Conservation (phyloP, 2,329 filamentous ascomycete genomes). For the Exophiala alcalophila region DNA sequence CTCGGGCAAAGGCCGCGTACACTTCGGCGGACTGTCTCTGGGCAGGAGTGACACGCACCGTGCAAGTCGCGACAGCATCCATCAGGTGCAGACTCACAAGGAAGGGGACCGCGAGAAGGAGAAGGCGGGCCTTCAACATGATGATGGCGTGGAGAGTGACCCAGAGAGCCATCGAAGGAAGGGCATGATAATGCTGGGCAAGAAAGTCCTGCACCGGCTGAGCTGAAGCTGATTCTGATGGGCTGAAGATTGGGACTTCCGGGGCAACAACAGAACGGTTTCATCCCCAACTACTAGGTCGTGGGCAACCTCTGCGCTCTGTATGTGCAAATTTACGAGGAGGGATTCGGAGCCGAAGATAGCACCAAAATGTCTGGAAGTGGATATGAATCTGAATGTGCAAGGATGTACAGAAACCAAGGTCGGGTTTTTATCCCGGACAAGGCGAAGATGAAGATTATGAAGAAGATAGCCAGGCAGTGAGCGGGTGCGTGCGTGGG, state of each 20-base stretch:
- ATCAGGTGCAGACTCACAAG: not conserved
- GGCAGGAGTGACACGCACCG: slow-evolving; percentile 10
- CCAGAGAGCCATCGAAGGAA: slow-evolving; percentile 34
- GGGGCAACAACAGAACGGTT: slow-evolving; percentile 48
- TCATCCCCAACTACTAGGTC: too few species aligned
- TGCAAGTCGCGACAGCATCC: not conserved
- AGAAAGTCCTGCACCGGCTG: slow-evolving; percentile 42
- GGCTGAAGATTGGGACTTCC: too few species aligned
- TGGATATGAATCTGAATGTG: too few species aligned
- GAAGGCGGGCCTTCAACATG: not conserved
- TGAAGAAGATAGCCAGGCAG: too few species aligned
- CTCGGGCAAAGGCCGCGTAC: slow-evolving; percentile 24
- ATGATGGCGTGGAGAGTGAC: slow-evolving; percentile 15
- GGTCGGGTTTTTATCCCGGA: too few species aligned
- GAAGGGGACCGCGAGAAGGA: not conserved
- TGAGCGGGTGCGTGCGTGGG: too few species aligned
- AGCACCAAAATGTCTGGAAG: too few species aligned
- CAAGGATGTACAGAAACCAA: too few species aligned
- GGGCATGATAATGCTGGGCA: slow-evolving; percentile 41
- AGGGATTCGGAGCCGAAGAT: too few species aligned
- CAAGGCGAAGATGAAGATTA: too few species aligned
- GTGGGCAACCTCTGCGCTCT: too few species aligned
- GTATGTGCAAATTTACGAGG: too few species aligned
- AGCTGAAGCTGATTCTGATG: slow-evolving; percentile 24
- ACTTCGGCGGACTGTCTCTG: slow-evolving; percentile 21